Percentiles rank a stretch among this genome's conserved stretches.
Conservation (phyloP, 2,329 filamentous ascomycete species). For the Apiospora hydei region DNA sequence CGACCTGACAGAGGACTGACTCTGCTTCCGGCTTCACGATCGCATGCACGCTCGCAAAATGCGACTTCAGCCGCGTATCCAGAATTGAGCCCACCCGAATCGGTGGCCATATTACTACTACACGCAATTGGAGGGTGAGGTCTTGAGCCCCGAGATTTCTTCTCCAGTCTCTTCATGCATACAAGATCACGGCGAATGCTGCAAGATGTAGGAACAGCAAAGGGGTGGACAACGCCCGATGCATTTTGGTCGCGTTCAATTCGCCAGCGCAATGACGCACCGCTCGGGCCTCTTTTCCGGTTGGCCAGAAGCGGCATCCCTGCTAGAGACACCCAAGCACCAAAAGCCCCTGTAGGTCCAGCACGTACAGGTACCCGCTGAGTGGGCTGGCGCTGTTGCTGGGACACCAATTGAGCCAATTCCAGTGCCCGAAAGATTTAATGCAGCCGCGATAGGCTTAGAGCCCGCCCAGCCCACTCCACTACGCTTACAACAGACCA, state of each 20-base stretch:
- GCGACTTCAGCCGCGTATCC: neutral
- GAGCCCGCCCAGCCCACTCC: neutral
- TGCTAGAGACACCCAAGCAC: neutral
- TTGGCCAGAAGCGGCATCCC: slow-evolving; percentile 1
- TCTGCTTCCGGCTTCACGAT: neutral
- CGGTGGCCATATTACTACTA: neutral
- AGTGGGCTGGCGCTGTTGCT: slow-evolving; percentile 2
- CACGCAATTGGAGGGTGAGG: neutral
- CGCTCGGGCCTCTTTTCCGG: slow-evolving; percentile 16
- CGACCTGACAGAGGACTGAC: neutral
- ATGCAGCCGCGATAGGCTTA: slow-evolving; percentile 9
- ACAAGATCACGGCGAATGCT: neutral
- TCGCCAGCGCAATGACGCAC: slow-evolving; percentile 16
- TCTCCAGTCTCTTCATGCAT: neutral
- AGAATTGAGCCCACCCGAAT: neutral
- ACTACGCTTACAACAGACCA: neutral
- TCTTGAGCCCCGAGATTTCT: neutral
- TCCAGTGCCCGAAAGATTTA: neutral
- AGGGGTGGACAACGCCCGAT: neutral
- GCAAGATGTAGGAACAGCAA: neutral
- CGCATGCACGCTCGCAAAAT: neutral
- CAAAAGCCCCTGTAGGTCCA: neutral
- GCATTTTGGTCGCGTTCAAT: slow-evolving; percentile 5
- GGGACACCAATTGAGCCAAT: neutral
- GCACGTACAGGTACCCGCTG: neutral